Evolutionary conservation across 345 rosid species (phyloP), one percentile per base, ranked within the genome.

Genomic region (Bretschneidera sinensis): DNA sequence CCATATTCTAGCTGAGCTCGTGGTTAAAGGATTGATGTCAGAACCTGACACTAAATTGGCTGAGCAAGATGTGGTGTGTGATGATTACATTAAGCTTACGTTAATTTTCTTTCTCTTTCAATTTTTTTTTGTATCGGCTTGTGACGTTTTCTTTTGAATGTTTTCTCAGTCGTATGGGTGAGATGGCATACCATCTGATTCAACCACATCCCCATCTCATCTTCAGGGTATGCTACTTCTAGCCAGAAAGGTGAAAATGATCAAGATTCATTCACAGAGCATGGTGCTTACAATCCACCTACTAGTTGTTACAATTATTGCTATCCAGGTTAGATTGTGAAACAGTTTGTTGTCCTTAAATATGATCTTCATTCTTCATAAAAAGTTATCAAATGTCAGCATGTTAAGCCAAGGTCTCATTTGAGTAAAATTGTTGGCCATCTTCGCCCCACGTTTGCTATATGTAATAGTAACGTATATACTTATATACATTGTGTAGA

Each of bases 301-400:
- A 67, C 73, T 54, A 71, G 66, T 61, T 70, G 59, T 65, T 68
- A 76, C 71, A 72, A 23, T 47, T 82, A 82, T 68, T 68, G 59
- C 59, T 79, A 74, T 63, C 86, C 83, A 72, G 86, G 86, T 81
- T 68, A 67, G 80, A 50, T 63, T 55, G 24, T 60, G 20, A 50
- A 50, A 49, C 43, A 6, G 48, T 56, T n/a, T 25, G 39, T 22
- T 28, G 28, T 28, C 20, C 63, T 53, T 49, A 34, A 48, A 33
- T 15, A 10, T 11, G 19, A 39, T 24, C n/a, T 53, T 23, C 39
- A n/a, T n/a, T n/a, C n/a, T n/a, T n/a, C n/a, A 4, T 9, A 15
- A 10, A 0, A 9, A 21, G 13, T 19, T 11, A 39, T 48, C 49
- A 48, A 24, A 48, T 7, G 35, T 45, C 43, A 19, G 43, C 24